Evolutionary conservation across 495 filamentous ascomycete species (phyloP).

Genomic region (Ramalina intermedia): DNA sequence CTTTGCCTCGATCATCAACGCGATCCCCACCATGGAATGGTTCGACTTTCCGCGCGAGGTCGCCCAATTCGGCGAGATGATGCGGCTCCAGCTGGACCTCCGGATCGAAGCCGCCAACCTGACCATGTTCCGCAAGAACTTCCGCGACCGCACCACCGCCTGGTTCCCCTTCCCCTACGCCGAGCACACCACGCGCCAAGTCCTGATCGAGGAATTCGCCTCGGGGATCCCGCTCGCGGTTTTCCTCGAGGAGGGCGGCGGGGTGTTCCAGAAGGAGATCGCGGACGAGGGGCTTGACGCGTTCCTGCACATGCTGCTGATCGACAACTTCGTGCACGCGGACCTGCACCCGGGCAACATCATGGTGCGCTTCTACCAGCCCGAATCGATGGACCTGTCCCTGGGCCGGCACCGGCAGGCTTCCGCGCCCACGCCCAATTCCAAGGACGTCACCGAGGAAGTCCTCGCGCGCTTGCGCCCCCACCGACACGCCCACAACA

Average conservation of each 20-base stretch:
- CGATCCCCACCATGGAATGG: constrained; percentile 93
- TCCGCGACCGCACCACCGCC: constrained; percentile 75
- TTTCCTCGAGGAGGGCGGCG: constrained; percentile 82
- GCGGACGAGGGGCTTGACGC: constrained; percentile 91
- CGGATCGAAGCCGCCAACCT: constrained; percentile 91
- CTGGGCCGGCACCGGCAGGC: constrained; percentile 35
- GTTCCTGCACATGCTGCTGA: constrained; percentile 93
- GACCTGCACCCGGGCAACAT: constrained; percentile 98
- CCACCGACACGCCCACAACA: constrained; percentile 38
- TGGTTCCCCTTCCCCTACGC: constrained; percentile 93
- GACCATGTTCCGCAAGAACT: constrained; percentile 76
- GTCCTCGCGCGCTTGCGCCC: constrained; percentile 70
- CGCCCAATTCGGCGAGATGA: constrained; percentile 91
- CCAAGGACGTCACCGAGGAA: constrained; percentile 70
- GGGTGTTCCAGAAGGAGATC: constrained; percentile 85
- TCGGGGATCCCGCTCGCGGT: constrained; percentile 81
- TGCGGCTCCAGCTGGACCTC: constrained; percentile 88
- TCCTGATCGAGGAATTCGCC: constrained; percentile 92
- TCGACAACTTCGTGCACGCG: constrained; percentile 98
- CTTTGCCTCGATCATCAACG: constrained; percentile 74
- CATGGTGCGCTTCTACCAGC: constrained; percentile 97
- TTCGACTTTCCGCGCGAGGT: constrained; percentile 93
- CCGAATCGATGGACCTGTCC: constrained; percentile 51
- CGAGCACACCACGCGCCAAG: constrained; percentile 79
- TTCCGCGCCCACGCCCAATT: constrained; percentile 34